phyloP scores from a whole-genome alignment of 331 rosid species.

The Arachis monticola region DNA sequence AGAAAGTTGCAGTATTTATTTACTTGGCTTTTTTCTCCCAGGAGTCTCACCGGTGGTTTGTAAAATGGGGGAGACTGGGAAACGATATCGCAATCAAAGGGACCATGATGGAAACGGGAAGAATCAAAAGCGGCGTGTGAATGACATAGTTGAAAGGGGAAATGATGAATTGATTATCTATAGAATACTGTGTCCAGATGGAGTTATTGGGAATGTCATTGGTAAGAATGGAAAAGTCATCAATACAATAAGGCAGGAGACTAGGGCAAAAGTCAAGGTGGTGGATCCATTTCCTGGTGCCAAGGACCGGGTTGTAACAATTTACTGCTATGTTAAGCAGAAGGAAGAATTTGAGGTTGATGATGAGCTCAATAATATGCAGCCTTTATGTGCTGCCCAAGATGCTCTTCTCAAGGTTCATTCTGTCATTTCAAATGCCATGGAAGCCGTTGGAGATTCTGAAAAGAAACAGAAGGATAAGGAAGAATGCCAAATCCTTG shows the following conservation, averaged over 20 bases:
- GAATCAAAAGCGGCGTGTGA: conserved; percentile 64
- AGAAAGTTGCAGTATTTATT: too few species aligned
- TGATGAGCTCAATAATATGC: conserved; percentile 63
- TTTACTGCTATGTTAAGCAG: conserved; percentile 76
- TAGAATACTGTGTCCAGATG: conserved; percentile 91
- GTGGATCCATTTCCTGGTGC: conserved; percentile 97
- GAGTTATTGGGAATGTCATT: conserved; percentile 88
- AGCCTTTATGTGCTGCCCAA: conserved; percentile 89
- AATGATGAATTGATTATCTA: conserved; percentile 73
- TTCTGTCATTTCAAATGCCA: conserved; percentile 68
- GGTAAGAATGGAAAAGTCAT: conserved; percentile 96
- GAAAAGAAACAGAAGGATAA: conserved; percentile 65
- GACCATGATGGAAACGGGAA: conserved; percentile 61
- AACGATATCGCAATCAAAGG: conserved; percentile 63
- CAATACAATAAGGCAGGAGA: conserved; percentile 87
- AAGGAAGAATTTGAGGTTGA: conserved; percentile 82
- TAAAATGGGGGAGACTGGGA: conserved; percentile 77
- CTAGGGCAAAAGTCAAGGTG: conserved; percentile 86
- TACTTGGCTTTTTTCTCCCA: too few species aligned
- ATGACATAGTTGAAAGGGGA: conserved; percentile 30
- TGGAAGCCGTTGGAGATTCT: conserved; percentile 65
- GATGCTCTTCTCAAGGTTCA: conserved; percentile 95
- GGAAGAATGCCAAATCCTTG: conserved; percentile 91
- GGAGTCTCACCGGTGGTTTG: neutral
- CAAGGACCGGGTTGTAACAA: conserved; percentile 74